A percentile compares a stretch with the other conserved stretches of the same genome.
phyloP scores from a whole-genome alignment of 495 filamentous ascomycete genomes.

The Hypoxylon lienhwacheense region DNA sequence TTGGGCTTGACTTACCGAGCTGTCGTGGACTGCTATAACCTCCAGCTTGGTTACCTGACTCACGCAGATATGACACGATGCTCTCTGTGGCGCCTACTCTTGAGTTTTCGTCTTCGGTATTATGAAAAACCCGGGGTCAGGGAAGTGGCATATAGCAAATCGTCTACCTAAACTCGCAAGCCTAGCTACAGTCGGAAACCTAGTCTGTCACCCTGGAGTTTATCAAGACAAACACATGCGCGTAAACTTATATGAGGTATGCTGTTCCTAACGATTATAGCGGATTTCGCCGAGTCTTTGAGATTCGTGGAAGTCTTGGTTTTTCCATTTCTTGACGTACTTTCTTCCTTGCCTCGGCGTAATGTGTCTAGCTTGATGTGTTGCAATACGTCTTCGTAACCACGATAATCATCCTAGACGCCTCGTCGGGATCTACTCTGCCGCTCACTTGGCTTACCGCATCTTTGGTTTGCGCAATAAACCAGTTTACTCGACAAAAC shows the following conservation, averaged over 20 bases:
- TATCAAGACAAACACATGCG: not conserved
- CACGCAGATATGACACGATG: not conserved
- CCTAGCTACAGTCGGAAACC: slow-evolving; percentile 5
- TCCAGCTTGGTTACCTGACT: slow-evolving; percentile 10
- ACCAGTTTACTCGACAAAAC: not conserved
- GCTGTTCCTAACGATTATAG: not conserved
- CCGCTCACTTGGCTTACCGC: not conserved
- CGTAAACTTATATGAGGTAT: not conserved
- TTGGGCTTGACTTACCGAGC: slow-evolving; percentile 1
- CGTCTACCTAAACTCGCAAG: slow-evolving; percentile 1
- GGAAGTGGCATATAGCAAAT: slow-evolving; percentile 1
- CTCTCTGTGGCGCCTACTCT: not conserved
- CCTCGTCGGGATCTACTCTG: slow-evolving; percentile 10
- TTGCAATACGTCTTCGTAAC: not conserved
- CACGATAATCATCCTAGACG: not conserved
- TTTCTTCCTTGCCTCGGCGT: not conserved
- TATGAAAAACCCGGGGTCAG: not conserved
- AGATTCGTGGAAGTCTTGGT: not conserved
- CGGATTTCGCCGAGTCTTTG: not conserved
- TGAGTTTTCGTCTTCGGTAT: slow-evolving; percentile 11
- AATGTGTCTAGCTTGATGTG: not conserved
- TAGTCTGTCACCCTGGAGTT: not conserved
- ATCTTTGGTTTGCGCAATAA: slow-evolving; percentile 3
- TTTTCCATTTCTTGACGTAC: slow-evolving; percentile 1
- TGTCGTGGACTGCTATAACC: slow-evolving; percentile 1